These are phyloP conservation scores for Biscogniauxia mediterranea DNA, from an alignment of 2,329 filamentous ascomycete genomes.

Conservation along the genomic window DNA sequence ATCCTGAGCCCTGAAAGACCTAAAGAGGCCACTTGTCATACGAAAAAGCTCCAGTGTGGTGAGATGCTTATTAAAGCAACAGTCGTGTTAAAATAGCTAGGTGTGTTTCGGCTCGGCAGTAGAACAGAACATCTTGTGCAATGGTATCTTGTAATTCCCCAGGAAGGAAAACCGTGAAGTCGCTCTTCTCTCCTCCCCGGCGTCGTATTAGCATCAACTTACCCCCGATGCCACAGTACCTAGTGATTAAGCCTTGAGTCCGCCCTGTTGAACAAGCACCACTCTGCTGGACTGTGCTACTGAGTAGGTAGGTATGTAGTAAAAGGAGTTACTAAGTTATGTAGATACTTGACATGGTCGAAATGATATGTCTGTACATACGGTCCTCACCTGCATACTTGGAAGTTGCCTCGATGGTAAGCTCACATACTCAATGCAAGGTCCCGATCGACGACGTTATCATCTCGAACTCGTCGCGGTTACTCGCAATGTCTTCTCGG, in stretches of 20 bases:
- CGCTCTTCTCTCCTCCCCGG: not conserved
- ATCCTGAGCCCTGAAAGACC: not conserved
- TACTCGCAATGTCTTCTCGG: conserved; percentile 16
- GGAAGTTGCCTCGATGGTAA: not conserved
- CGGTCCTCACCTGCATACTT: not conserved
- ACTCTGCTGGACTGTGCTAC: not conserved
- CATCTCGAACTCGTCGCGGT: conserved; percentile 10
- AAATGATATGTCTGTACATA: not conserved
- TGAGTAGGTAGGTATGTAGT: too few species aligned
- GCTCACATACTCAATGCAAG: conserved; percentile 8
- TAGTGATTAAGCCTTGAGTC: not conserved
- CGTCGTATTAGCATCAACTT: not conserved
- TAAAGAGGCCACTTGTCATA: not conserved
- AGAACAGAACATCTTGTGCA: not conserved
- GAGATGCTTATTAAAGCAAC: not conserved
- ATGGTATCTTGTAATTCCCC: not conserved
- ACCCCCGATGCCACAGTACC: not conserved
- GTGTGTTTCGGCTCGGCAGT: not conserved
- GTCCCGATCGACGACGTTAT: conserved; percentile 16
- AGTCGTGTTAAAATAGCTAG: not conserved
- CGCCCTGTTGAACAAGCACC: not conserved
- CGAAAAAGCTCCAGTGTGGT: not conserved
- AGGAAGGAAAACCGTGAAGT: not conserved
- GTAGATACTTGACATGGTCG: not conserved
- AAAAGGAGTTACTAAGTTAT: not conserved